phyloP scores from a whole-genome alignment of 441 rosid genomes.

The Euphorbia celastroides region DNA sequence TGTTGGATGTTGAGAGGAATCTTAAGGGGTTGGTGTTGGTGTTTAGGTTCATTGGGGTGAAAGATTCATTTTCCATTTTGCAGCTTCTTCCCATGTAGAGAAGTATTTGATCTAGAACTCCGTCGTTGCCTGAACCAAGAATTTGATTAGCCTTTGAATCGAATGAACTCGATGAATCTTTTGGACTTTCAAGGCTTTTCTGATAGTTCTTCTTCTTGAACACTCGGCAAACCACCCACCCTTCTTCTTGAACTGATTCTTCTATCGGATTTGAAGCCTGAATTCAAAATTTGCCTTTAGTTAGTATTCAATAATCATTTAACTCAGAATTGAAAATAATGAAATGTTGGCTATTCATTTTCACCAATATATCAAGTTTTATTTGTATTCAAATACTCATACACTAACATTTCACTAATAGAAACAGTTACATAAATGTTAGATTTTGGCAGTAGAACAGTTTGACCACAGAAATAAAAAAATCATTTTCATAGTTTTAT shows the following conservation, averaged over 20 bases:
- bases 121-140: conserved; percentile 32
- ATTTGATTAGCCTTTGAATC: conserved; percentile 35
- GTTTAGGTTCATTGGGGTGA: conserved; percentile 17
- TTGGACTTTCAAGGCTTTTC: conserved; percentile 63
- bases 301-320: too few species aligned
- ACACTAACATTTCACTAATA: too few species aligned
- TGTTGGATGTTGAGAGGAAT: conserved; percentile 15
- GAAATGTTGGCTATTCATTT: too few species aligned
- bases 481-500: background rate
- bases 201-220: conserved; percentile 85
- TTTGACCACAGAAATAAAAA: background rate
- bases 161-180: conserved; percentile 31
- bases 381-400: background rate
- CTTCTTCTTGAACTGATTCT: conserved; percentile 62
- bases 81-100: conserved; percentile 65
- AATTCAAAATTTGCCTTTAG: background rate
- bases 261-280: conserved; percentile 41
- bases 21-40: conserved; percentile 14
- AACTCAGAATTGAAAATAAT: too few species aligned
- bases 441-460: background rate
- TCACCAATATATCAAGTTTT: background rate
- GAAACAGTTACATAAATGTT: background rate
- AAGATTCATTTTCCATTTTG: conserved; percentile 48
- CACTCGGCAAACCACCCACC: conserved; percentile 91
- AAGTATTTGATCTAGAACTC: conserved; percentile 63